Evolutionary conservation across 306 rosid genomes (phyloP), one percentile per base, ranked within the genome.

Genomic region (Neltuma alba): DNA sequence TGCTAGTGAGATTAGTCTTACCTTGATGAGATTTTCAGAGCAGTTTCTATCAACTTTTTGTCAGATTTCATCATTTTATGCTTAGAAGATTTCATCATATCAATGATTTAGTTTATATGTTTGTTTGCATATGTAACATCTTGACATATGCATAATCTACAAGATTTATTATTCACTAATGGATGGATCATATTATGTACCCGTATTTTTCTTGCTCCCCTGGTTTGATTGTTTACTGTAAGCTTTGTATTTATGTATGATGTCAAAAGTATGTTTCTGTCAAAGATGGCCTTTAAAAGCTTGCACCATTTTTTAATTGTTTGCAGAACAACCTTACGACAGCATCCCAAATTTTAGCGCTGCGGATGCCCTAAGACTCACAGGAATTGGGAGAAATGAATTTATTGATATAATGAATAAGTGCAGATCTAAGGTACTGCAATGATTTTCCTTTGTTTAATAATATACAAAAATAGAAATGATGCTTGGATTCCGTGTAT

Each of bases 241-340:
- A 64, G 60, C 42, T 50, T 57, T 54, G 68, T 57, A 60, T 27
- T 48, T 62, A 69, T 52, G 18, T 27, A 27, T 11, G 14, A 58
- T 27, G 7, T 11, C 12, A 58, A 27, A 28, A 58, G 31, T 55
- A 44, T 75, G 30, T 50, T 72, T 67, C 45, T 63, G 40, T 62
- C 23, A 33, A 65, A 75, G 70, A 58, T 63, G 45, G 13, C 77
- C 82, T 85, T 52, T 40, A 69, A 64, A 74, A 71, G 72, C 72
- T 72, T 50, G 69, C 30, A 97, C 97, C n/a, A n/a, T n/a, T n/a
- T n/a, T n/a, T n/a, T n/a, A n/a, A n/a, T n/a, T n/a, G n/a, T n/a
- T n/a, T n/a, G n/a, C n/a, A n/a, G n/a, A n/a, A n/a, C n/a, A n/a
- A n/a, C n/a, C n/a, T n/a, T n/a, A n/a, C n/a, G n/a, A n/a, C n/a